Conservation (phyloP, 1,139 yeast genomes). For the Taiozyma sp. region DNA sequence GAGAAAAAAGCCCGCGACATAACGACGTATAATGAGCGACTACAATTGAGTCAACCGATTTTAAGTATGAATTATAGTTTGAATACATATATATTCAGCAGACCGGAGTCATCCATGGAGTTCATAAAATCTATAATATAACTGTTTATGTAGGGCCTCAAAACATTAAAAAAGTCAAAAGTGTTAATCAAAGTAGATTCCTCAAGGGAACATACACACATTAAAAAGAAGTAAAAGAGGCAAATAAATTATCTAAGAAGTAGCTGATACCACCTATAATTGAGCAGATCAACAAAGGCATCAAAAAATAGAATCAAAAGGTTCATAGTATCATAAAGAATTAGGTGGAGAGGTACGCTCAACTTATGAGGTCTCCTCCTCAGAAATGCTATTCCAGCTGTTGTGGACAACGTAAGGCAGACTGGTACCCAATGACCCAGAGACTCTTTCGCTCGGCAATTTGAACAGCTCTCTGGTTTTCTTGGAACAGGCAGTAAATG, state of each 20-base stretch:
- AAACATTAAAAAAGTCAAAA: background rate
- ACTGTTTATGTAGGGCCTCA: background rate
- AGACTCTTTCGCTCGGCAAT: conserved; percentile 30
- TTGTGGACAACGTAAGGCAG: conserved; percentile 35
- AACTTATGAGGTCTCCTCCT: conserved; percentile 1
- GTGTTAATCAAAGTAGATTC: background rate
- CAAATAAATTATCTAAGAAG: background rate
- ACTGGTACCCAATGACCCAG: conserved; percentile 33
- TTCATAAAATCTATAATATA: background rate
- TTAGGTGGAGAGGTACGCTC: background rate
- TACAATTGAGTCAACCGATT: background rate
- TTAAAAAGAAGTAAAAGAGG: background rate
- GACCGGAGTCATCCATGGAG: background rate
- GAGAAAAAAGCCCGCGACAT: background rate
- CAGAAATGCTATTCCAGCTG: conserved; percentile 32
- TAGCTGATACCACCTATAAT: background rate
- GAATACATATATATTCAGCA: background rate
- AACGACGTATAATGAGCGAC: no score
- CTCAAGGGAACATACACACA: background rate
- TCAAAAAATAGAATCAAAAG: background rate
- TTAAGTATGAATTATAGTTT: background rate
- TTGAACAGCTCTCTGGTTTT: conserved; percentile 39
- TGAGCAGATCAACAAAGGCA: background rate
- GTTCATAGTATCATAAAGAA: background rate
- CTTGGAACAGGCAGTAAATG: conserved; percentile 35